Evolutionary conservation across 2,329 filamentous ascomycete species (phyloP).

Genomic region (Trichoderma arundinaceum): DNA sequence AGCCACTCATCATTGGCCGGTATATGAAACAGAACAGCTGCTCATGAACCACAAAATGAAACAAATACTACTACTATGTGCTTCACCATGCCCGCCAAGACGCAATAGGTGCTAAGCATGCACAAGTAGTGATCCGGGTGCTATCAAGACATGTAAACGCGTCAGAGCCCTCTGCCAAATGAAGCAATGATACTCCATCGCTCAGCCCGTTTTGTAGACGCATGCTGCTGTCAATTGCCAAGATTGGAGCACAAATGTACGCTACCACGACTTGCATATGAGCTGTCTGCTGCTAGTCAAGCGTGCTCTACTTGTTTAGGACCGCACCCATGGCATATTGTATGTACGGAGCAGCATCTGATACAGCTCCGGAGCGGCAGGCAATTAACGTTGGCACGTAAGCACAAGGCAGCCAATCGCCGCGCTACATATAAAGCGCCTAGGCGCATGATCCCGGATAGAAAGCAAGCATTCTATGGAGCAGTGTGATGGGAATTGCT

Average conservation of each 20-base stretch:
- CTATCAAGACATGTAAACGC: neutral
- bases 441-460: neutral
- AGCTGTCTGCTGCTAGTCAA: slow-evolving; percentile 19
- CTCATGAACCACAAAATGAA: neutral
- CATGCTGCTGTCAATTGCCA: slow-evolving; percentile 12
- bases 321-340: neutral
- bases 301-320: neutral
- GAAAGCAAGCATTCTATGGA: neutral
- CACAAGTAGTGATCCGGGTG: neutral
- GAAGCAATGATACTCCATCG: slow-evolving; percentile 14
- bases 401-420: slow-evolving; percentile 1
- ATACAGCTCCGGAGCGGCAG: too few relatives aligned
- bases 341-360: neutral
- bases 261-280: slow-evolving; percentile 12
- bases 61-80: neutral
- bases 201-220: slow-evolving; percentile 13
- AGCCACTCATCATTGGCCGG: too few relatives aligned
- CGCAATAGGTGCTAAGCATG: neutral
- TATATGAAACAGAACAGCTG: neutral
- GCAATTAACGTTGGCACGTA: neutral
- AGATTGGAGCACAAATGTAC: slow-evolving; percentile 8
- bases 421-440: neutral
- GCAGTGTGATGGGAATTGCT: neutral
- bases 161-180: slow-evolving; percentile 5
- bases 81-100: neutral